Base-by-base conservation (phyloP, 306 rosid species). In the Hippophae rhamnoides region DNA sequence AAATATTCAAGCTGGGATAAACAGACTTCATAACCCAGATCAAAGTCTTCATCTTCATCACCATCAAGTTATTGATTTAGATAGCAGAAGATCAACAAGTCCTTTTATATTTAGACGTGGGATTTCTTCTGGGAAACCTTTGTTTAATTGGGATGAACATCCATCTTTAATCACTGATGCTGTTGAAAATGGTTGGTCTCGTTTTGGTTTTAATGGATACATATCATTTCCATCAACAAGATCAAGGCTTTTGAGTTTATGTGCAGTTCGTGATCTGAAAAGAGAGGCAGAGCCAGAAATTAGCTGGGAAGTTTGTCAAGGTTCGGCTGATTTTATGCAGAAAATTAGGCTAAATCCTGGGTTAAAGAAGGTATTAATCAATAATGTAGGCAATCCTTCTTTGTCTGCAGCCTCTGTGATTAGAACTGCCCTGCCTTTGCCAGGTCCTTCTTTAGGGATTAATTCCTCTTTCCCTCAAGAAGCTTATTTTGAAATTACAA, bases 181-280 rank as follows among this genome's bases (percentile, higher is more conserved):
- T 58, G 89, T 93, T 3, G 97, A 93, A 67, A 80, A 88, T 57
- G 99, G 97, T 1, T 93, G 97, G 99, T 84, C 94, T 2, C 82
- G 86, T 69, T 93, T 88, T 68, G 90, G 80, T 69, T 93, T 93
- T 69, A 57, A 70, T 1, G 72, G 26, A 9, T 54, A 43, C 64
- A 68, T 46, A 62, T 57, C 85, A 0, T 74, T 85, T 5, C 65
- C 82, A 43, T 66, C 87, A 4, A 74, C 83, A 52, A 75, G 76
- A 65, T 77, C 90, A 53, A 66, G 76, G 43, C 60, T 92, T 7
- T 47, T 88, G 60, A 89, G 89, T 56, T 54, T 74, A 44, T 84
- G 90, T 65, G 67, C 70, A 1, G 71, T 58, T 25, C 79, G 73
- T n/a, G 90, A 88, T 52, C 13, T 43, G 7, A 82, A 75, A 71